phyloP scores from a whole-genome alignment of 2,329 filamentous ascomycete species.

The Ramichloridium luteum region DNA sequence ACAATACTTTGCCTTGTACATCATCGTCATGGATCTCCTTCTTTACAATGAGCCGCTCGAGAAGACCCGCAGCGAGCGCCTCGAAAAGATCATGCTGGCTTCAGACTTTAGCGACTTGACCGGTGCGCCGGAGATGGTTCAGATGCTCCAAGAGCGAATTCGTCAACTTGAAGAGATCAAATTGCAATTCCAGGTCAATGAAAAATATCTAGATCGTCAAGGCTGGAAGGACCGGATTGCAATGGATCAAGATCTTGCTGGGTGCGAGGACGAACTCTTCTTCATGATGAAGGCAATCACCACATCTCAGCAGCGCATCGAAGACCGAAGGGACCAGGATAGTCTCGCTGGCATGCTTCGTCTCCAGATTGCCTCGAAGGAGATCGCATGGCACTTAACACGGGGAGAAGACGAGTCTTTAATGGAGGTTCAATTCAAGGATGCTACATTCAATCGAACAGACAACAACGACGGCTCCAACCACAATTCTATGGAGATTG shows the following conservation, averaged over 20 bases:
- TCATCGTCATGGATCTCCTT: conserved; percentile 90
- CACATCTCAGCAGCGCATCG: conserved; percentile 76
- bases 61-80: conserved; percentile 86
- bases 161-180: conserved; percentile 94
- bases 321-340: conserved; percentile 55
- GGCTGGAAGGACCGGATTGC: conserved; percentile 83
- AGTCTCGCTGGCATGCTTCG: conserved; percentile 63
- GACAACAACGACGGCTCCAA: conserved; percentile 97
- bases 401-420: conserved; percentile 60
- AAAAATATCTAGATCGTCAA: conserved; percentile 70
- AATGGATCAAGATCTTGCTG: conserved; percentile 79
- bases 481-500: conserved; percentile 80
- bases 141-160: conserved; percentile 81
- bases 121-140: conserved; percentile 86
- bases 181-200: conserved; percentile 85
- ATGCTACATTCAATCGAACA: conserved; percentile 85
- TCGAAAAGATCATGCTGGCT: conserved; percentile 98
- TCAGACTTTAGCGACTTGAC: conserved; percentile 96
- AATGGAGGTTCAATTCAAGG: conserved; percentile 82
- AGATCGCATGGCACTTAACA: conserved; percentile 96
- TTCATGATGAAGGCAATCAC: conserved; percentile 99
- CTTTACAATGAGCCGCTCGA: conserved; percentile 94
- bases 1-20: conserved; percentile 96
- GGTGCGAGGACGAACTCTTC: conserved; percentile 93
- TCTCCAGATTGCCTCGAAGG: conserved; percentile 86